phyloP scores from a whole-genome alignment of 306 rosid genomes.

The Malus fusca region DNA sequence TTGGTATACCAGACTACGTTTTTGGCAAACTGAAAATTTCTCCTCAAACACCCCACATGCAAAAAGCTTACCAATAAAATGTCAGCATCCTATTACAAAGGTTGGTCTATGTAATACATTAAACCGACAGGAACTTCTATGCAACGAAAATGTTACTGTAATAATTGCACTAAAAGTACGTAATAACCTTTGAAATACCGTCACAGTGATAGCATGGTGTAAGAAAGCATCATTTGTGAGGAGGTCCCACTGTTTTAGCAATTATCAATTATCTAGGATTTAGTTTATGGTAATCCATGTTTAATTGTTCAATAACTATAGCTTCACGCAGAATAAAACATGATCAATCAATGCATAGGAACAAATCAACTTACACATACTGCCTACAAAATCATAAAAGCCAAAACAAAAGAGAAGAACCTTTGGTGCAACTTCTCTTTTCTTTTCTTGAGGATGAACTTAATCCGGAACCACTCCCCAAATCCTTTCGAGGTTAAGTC shows the following conservation, averaged over 20 bases:
- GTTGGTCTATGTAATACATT: neutral
- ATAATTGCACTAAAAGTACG: no score
- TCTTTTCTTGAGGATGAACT: neutral
- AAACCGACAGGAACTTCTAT: no score
- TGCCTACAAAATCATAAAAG: neutral
- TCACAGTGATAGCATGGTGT: no score
- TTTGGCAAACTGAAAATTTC: no score
- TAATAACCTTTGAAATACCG: no score
- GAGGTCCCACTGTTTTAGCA: neutral
- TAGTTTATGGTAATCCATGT: neutral
- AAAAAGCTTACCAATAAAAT: neutral
- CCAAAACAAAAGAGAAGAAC: neutral
- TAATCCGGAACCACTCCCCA: no score
- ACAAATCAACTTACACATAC: neutral
- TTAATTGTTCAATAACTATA: neutral
- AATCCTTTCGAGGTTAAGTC: constrained; percentile 30
- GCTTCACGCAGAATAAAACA: neutral
- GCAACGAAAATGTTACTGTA: no score
- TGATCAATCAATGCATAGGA: neutral
- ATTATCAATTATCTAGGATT: neutral
- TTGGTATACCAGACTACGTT: accelerated
- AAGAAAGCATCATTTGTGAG: no score
- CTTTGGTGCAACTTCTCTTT: neutral
- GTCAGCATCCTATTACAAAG: neutral
- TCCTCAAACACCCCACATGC: constrained; percentile 1